phyloP scores from a whole-genome alignment of 306 rosid species.

The Lathyrus sativus region DNA sequence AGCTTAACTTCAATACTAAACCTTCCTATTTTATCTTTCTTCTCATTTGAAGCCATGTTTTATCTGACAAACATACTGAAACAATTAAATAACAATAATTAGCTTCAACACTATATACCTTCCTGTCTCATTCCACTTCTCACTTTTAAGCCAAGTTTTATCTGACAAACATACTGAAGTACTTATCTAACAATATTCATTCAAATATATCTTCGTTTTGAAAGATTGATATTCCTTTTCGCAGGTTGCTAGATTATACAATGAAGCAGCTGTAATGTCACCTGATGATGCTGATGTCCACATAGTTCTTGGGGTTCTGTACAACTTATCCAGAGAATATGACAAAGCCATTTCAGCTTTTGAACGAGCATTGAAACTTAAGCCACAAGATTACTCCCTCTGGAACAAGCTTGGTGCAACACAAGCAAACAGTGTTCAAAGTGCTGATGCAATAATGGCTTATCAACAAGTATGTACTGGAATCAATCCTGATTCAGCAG shows the following conservation, averaged over 20 bases:
- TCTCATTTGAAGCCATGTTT: conserved; percentile 3
- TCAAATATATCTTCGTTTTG: conserved; percentile 8
- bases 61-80: conserved; percentile 10
- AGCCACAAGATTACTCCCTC: conserved; percentile 93
- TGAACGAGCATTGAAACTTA: conserved; percentile 82
- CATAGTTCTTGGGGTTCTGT: conserved; percentile 92
- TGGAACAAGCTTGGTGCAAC: conserved; percentile 99
- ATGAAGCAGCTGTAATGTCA: conserved; percentile 88
- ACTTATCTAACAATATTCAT: conserved; percentile 11
- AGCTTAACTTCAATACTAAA: conserved; percentile 16
- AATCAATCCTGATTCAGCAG: conserved; percentile 24
- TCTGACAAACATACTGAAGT: conserved; percentile 9
- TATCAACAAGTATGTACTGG: conserved; percentile 76
- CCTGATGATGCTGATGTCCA: conserved; percentile 96
- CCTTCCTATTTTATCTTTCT: conserved; percentile 1
- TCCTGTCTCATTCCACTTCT: conserved; percentile 1
- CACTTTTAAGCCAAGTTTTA: conserved; percentile 8
- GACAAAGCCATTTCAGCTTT: conserved; percentile 89
- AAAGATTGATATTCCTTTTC: conserved; percentile 32
- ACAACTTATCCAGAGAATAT: conserved; percentile 87
- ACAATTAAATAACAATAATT: neutral
- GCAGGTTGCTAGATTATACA: conserved; percentile 82
- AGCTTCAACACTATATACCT: conserved; percentile 10
- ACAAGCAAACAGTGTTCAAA: conserved; percentile 96
- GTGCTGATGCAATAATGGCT: conserved; percentile 97